Evolutionary conservation across 192 early-diverging fungal species (phyloP), one percentile per base, ranked within the genome.

Genomic region (Umbelopsis isabellina): DNA sequence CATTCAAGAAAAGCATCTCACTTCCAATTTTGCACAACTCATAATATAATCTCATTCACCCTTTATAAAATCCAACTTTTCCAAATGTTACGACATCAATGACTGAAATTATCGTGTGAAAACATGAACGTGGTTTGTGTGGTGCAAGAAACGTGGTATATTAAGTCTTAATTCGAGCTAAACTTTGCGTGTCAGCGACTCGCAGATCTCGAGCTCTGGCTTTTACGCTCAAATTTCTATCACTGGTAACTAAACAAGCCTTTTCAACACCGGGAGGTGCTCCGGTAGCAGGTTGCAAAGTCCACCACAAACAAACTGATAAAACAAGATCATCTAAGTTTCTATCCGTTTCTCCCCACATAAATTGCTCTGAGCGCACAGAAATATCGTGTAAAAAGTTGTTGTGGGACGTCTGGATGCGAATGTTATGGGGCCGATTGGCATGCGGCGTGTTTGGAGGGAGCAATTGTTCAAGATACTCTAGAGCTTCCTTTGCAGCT

Each of bases 271-370:
- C n/a, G 7, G 20, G 22, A 22, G 22, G 2, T 22, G 9, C n/a
- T 22, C 55, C 50, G 15, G 55, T 33, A 13, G 55, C 11, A 35
- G 41, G 48, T 55, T 70, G 68, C 10, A 20, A 18, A 4, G 27
- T 33, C 79, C 79, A 80, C 86, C 86, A 88, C 1, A 86, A 69
- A 70, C 86, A 88, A 8, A 82, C 66, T 0, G 81, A 82, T 7
- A 88, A 75, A 37, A 88, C 81, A 27, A 88, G 73, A 47, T 88
- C 86, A 68, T 88, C 86, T n/a, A 88, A 69, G 74, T 88, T 88
- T 48, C 83, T 79, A 61, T 83, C 84, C 49, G 81, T 81, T 74
- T 83, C 83, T 13, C 85, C 84, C 72, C 80, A 86, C 47, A 75
- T 72, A 48, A 86, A 83, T 7, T 83, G 81, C 64, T 86, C 84